Conservation (phyloP, 495 filamentous ascomycete genomes). For the Trichocladium uniseriatum region DNA sequence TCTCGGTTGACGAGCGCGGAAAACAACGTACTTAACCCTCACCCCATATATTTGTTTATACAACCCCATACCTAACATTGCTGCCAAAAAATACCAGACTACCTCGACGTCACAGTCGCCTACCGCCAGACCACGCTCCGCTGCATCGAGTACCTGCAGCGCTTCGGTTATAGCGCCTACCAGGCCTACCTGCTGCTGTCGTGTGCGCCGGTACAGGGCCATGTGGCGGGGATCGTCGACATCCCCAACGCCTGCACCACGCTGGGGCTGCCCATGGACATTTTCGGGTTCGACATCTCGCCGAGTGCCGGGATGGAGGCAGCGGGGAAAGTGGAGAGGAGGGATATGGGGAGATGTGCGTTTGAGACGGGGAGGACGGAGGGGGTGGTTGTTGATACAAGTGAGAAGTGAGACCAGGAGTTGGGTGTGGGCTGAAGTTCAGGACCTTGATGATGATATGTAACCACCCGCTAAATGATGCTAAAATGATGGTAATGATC, state of each 20-base stretch:
- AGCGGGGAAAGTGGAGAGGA: conserved; percentile 30
- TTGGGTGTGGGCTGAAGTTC: conserved; percentile 44
- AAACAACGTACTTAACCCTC: conserved; percentile 51
- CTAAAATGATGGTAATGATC: not conserved
- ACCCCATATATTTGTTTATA: not conserved
- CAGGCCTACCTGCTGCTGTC: conserved; percentile 86
- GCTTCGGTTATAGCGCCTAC: conserved; percentile 67
- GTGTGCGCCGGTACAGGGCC: conserved; percentile 84
- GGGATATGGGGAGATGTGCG: conserved; percentile 71
- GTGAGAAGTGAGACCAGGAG: conserved; percentile 35
- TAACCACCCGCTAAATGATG: too few relatives aligned
- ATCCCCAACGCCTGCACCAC: conserved; percentile 81
- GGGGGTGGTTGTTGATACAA: conserved; percentile 28
- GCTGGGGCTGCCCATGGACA: conserved; percentile 84
- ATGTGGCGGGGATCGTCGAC: conserved; percentile 90
- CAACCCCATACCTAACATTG: too few relatives aligned
- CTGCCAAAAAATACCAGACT: too few relatives aligned
- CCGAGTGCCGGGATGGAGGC: conserved; percentile 47
- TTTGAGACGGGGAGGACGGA: conserved; percentile 48
- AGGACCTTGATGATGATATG: too few relatives aligned
- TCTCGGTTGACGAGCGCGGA: conserved; percentile 82
- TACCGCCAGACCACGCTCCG: conserved; percentile 80
- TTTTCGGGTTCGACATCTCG: conserved; percentile 90
- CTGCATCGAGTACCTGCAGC: conserved; percentile 72
- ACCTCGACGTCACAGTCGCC: conserved; percentile 84